Base-by-base conservation (phyloP, 345 rosid species). In the Salix exigua region DNA sequence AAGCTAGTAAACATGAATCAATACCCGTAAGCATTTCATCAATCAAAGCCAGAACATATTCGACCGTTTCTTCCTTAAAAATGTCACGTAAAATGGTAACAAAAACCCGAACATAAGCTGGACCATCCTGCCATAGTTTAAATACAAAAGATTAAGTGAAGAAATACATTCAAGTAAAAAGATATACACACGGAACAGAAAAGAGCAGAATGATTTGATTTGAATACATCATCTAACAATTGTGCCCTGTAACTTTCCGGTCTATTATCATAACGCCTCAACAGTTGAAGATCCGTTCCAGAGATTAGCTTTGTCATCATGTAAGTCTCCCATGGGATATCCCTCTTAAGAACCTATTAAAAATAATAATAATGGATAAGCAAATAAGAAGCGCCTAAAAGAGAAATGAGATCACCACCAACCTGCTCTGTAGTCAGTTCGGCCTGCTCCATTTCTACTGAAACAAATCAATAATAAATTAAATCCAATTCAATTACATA, bases 251-350 rank as follows among this genome's bases (percentile, higher is more conserved):
- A 80, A 85, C 88, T 94, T 74, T 92, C 97, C 38, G 93, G 62
- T 85, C 84, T 89, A 51, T 91, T 92, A 75, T 96, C 99, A 76
- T 88, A 96, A 28, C 97, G 92, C 88, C 97, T 91, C 71, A 96
- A 72, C 74, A 85, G 90, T 86, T 91, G 99, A 77, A 96, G 97
- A 81, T 88, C 93, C 10, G 95, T 84, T 58, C 91, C 94, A 13
- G 98, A 86, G 66, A 96, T 88, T 76, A 96, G 90, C 88, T 94
- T 90, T 38, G 99, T 96, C 62, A 89, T 84, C 97, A 88, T 88
- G 85, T 96, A 96, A n/a, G 98, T 88, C 88, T 92, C 98, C 99
- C 98, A 94, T 73, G 99, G 99, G 83, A 96, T 96, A 69, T 92
- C 99, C 85, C 99, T 88, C 88, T 82, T 88, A 85, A 96, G 82